Conservation (phyloP, 306 rosid genomes). For the Vachellia pachyceras region DNA sequence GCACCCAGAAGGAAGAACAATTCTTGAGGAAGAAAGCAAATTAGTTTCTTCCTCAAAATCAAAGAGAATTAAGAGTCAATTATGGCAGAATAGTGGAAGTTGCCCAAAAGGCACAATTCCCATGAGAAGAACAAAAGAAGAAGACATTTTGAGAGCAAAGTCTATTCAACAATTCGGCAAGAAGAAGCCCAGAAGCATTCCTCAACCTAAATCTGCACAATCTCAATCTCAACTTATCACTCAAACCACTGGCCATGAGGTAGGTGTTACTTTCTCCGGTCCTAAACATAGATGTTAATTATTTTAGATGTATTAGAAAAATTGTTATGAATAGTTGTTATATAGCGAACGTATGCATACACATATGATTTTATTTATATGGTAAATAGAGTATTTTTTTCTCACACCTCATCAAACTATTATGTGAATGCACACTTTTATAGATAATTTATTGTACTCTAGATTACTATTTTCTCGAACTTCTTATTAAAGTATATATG, state of each 20-base stretch:
- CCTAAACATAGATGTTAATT: too few species aligned
- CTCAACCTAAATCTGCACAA: conserved; percentile 49
- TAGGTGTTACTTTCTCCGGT: neutral
- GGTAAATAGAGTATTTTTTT: too few species aligned
- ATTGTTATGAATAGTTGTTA: too few species aligned
- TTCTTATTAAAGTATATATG: too few species aligned
- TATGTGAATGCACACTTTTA: too few species aligned
- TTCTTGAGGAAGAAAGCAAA: conserved; percentile 49
- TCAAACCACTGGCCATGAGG: conserved; percentile 58
- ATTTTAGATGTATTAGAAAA: too few species aligned
- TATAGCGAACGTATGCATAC: too few species aligned
- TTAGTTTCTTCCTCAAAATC: conserved; percentile 38
- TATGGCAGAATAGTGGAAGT: conserved; percentile 54
- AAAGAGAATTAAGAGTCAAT: conserved; percentile 43
- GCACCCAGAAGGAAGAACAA: conserved; percentile 42
- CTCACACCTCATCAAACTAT: too few species aligned
- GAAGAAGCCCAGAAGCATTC: conserved; percentile 33
- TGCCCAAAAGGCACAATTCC: conserved; percentile 63
- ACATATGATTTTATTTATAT: too few species aligned
- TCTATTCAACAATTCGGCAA: neutral
- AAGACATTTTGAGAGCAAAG: neutral
- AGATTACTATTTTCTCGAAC: too few species aligned
- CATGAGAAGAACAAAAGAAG: neutral
- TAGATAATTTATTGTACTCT: too few species aligned
- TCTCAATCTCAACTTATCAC: conserved; percentile 45